Conservation (phyloP, 2,329 filamentous ascomycete species). For the Penicillium griseofulvum region DNA sequence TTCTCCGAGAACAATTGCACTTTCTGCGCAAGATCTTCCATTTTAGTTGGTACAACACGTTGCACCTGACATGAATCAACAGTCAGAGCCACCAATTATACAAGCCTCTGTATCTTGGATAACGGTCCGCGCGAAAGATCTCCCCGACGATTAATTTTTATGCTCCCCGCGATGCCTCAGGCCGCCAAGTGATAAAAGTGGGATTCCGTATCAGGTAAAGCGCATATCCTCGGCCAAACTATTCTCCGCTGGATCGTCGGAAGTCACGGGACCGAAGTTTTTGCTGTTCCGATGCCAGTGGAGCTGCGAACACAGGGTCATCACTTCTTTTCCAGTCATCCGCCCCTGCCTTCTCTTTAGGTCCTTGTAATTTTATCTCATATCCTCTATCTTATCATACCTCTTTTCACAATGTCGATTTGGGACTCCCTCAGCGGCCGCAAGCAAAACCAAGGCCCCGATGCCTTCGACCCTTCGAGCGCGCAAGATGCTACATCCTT, state of each 20-base stretch:
- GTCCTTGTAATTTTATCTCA: slow-evolving; percentile 26
- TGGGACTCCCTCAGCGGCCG: slow-evolving; percentile 63
- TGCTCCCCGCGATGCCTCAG: slow-evolving; percentile 29
- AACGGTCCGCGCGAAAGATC: slow-evolving; percentile 7
- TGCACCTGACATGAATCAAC: slow-evolving; percentile 11
- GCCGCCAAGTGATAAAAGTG: slow-evolving; percentile 18
- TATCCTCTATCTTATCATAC: slow-evolving; percentile 17
- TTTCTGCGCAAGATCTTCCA: slow-evolving; percentile 35
- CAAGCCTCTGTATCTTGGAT: slow-evolving; percentile 13
- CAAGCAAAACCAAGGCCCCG: slow-evolving; percentile 56
- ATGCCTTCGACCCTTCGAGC: slow-evolving; percentile 67
- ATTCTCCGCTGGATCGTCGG: slow-evolving; percentile 19
- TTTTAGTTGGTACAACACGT: slow-evolving; percentile 17
- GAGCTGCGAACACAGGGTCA: slow-evolving; percentile 26
- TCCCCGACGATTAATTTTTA: slow-evolving; percentile 13
- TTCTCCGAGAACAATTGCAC: slow-evolving; percentile 38
- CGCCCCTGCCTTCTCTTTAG: slow-evolving; percentile 21
- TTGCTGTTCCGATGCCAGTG: slow-evolving; percentile 30
- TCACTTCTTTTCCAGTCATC: slow-evolving; percentile 15
- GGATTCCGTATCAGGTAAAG: slow-evolving; percentile 25
- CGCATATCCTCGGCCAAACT: slow-evolving; percentile 16
- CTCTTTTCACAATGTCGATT: slow-evolving; percentile 49
- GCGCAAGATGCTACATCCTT: slow-evolving; percentile 84
- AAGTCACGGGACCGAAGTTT: slow-evolving; percentile 43
- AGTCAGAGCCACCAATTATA: slow-evolving; percentile 22